Percentiles rank a stretch among this genome's conserved stretches.
These are phyloP conservation scores for Scedosporium dehoogii DNA, from an alignment of 2,329 filamentous ascomycete species.

Conservation along the genomic window DNA sequence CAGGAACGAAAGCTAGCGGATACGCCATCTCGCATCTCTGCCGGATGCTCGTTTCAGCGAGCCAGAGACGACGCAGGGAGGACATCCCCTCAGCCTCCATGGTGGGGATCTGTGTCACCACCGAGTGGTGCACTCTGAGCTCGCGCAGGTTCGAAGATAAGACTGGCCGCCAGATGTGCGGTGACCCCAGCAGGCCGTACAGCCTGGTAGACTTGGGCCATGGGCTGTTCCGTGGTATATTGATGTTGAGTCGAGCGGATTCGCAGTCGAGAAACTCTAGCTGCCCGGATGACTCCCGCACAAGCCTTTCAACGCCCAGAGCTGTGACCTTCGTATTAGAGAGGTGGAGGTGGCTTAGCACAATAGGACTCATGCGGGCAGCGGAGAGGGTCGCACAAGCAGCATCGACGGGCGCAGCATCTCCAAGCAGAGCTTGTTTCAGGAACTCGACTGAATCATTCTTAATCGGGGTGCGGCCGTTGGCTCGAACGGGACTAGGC, in stretches of 20 bases:
- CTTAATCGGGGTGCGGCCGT: conserved; percentile 20
- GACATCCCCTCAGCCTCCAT: conserved; percentile 28
- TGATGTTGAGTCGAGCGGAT: conserved; percentile 3
- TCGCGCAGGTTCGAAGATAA: conserved; percentile 42
- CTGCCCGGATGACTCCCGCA: conserved; percentile 32
- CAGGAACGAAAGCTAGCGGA: conserved; percentile 38
- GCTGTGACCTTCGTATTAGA: conserved; percentile 38
- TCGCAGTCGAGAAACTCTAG: conserved; percentile 37
- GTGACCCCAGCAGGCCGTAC: conserved; percentile 32
- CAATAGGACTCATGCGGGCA: conserved; percentile 13
- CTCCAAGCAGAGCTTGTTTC: conserved; percentile 14
- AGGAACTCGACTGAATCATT: conserved; percentile 22
- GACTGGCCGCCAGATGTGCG: conserved; percentile 41
- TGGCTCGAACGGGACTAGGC: conserved; percentile 9
- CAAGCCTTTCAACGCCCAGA: conserved; percentile 29
- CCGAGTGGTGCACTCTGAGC: conserved; percentile 48
- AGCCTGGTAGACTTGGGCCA: conserved; percentile 24
- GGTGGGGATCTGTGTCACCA: conserved; percentile 45
- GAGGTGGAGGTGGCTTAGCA: conserved; percentile 45
- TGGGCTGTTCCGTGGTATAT: conserved; percentile 14
- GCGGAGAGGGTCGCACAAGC: conserved; percentile 4
- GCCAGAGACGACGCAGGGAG: conserved; percentile 22
- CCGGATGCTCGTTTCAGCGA: conserved; percentile 35
- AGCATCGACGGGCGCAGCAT: conserved; percentile 16
- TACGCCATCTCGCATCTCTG: conserved; percentile 34